Base-by-base conservation (phyloP, 1,139 yeast species). In the Martiniozyma asiatica region DNA sequence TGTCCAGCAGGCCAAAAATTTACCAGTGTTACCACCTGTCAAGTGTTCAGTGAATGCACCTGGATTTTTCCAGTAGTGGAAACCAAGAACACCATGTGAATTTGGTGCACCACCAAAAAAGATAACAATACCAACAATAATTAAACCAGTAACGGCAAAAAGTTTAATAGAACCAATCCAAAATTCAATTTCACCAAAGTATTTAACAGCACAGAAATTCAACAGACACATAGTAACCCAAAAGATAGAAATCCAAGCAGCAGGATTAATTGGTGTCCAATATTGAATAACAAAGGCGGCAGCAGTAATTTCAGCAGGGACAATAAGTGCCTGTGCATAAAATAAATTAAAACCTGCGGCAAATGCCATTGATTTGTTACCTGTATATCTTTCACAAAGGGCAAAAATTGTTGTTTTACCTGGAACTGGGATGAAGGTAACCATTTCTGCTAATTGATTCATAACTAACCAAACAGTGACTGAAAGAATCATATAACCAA, bases 1-100 rank as follows among this genome's bases (percentile, higher is more conserved):
- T 11, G 74, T 61, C 43, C 77, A 68, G 75, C 80, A 74, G 26
- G 79, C 82, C 35, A 74, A 59, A 46, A 76, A 75, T 43, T 73
- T 56, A 19, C 92, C 94, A n/a, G 80, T 73, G 20, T 65, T 51
- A 9, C 80, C 69, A 14, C 58, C 51, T 8, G 54, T 56, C 29
- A 69, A 45, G 38, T 61, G 59, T 33, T 57, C 51, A 20, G 38
- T 41, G 37, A 58, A 58, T 1, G 62, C 56, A 25, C 53, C 53
- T 2, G 55, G 56, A 30, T 48, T 21, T 19, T 53, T 54, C 61
- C 61, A 57, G 34, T 50, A 56, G 14, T 50, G 48, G 42, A 52
- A 53, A 37, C 70, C 68, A 19, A 54, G 32, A 18, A 51, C 44
- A 32, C 49, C 51, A 30, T 52, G 48, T 10, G 42, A 43, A n/a